Evolutionary conservation across 768 basidiomycete species (phyloP), one percentile per base, ranked within the genome.

Genomic region (Amanita rubescens): DNA sequence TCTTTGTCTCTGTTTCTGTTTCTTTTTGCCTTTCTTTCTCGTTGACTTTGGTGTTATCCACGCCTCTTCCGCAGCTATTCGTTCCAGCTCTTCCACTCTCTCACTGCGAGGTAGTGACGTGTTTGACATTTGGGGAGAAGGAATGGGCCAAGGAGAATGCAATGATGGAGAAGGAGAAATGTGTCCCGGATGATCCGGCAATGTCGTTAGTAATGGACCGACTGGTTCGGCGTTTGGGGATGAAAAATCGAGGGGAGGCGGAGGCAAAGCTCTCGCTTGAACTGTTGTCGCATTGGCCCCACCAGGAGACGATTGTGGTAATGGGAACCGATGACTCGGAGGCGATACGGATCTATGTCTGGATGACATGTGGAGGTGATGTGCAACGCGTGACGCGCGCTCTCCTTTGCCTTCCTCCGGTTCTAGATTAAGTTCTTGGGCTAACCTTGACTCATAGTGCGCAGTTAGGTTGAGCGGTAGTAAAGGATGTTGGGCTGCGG

Each of bases 81-180:
- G 75, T 68, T 91, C 90, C 49, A 91, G 71, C 56, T 76, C 71
- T 55, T 80, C 79, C 6, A 91, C 86, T n/a, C 80, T 67, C 54
- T 80, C 76, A 60, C 78, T 79, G 69, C 75, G 80, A 27, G 70
- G 62, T 20, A 75, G 49, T 2, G 72, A 65, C 9, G 65, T 63
- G 19, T 69, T 64, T 34, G 67, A 66, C 30, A 74, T 63, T 58
- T 84, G 85, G 5, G 86, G 85, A 0, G 85, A 86, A 15, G 79
- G 73, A 49, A 84, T 69, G 0, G 88, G 87, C 7, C 84, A 79
- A 3, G 89, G 87, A 0, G 86, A 87, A 56, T 79, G 71, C 2
- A 84, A 8, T 30, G 27, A 56, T 19, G 69, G 61, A 2, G 66
- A 64, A 30, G 58, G 34, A 11, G 65, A 61, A 33, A 69, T 54